Base-by-base conservation (phyloP, 202 grass and related monocot genomes). In the Carex arenaria region DNA sequence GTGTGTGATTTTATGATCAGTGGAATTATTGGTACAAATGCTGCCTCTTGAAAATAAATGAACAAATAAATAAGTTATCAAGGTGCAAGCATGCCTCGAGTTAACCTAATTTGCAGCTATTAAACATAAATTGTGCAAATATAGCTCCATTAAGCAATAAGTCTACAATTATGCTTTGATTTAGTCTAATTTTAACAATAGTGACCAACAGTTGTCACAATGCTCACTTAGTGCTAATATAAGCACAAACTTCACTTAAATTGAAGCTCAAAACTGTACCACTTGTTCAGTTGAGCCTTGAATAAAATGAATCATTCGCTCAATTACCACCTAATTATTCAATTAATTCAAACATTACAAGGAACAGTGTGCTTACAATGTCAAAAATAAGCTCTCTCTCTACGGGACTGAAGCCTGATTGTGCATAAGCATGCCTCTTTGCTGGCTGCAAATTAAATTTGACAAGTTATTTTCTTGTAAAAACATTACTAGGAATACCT, bases 351-450 rank as follows among this genome's bases (percentile, higher is more conserved):
- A 59, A 19, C 45, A 77, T 77, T 9, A 9, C 14, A 74, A 72
- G 22, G 53, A 56, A 9, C 12, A 52, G 14, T 13, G 79, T 75
- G 72, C 85, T 93, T 93, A 98, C 91, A 72, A 95, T 95, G 80
- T 98, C 95, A 78, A 98, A 98, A 89, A 95, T 75, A 71, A 98
- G 91, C 67, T 98, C 95, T 73, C 93, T 95, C 80, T 95, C 95
- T 5, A 98, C 80, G 5, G 92, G 91, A 63, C 82, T 79, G 87
- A 98, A 95, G 52, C 94, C 91, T 61, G 85, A 80, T 81, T 93
- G 91, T 78, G 92, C 92, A 36, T 98, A 98, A 45, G 92, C 93
- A 80, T 93, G 92, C 15, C 91, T 86, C 83, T 95, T 98, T 85
- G 93, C 83, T 85, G 95, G 95, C 95, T 98, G 73, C 67, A 85